Conservation (phyloP, 2,329 filamentous ascomycete genomes). For the Drechslera avenae region DNA sequence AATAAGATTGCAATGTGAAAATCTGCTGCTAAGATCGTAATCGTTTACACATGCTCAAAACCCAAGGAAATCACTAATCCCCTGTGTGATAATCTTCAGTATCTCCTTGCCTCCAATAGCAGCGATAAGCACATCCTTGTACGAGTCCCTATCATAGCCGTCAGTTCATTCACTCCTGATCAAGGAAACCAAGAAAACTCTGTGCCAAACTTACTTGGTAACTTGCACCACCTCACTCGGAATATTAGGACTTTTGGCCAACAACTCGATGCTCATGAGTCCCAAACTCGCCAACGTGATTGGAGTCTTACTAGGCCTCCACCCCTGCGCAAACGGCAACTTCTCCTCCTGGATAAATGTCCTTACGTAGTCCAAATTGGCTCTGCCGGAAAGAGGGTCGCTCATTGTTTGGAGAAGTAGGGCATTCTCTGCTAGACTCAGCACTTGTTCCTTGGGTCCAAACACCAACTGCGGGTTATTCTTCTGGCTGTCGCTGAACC, state of each 20-base stretch:
- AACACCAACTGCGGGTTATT: slow-evolving; percentile 21
- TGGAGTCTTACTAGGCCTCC: slow-evolving; percentile 19
- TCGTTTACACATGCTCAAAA: too few species aligned
- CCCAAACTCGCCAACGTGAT: slow-evolving; percentile 22
- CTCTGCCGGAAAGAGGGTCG: slow-evolving; percentile 9
- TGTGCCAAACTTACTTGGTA: slow-evolving; percentile 11
- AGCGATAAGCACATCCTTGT: slow-evolving; percentile 19
- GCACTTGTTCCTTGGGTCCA: slow-evolving; percentile 12
- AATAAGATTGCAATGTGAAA: too few species aligned
- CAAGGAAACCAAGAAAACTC: not conserved
- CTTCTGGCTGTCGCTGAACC: slow-evolving; percentile 15
- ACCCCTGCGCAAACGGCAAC: slow-evolving; percentile 19
- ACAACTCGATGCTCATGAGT: slow-evolving; percentile 17
- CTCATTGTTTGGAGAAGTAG: slow-evolving; percentile 18
- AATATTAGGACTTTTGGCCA: slow-evolving; percentile 9
- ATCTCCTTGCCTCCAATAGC: slow-evolving; percentile 15
- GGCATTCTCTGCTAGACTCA: slow-evolving; percentile 26
- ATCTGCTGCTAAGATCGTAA: too few species aligned
- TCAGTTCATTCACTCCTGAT: not conserved
- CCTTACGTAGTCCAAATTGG: slow-evolving; percentile 18
- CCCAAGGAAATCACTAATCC: slow-evolving; percentile 18
- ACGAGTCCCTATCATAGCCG: slow-evolving; percentile 13
- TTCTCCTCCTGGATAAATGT: slow-evolving; percentile 24
- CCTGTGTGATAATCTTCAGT: slow-evolving; percentile 19
- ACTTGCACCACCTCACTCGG: slow-evolving; percentile 12